A percentile compares a stretch with the other conserved stretches of the same genome.
Conservation (phyloP, 352 stramenopile genomes). For the Phytopythium ostracodes region DNA sequence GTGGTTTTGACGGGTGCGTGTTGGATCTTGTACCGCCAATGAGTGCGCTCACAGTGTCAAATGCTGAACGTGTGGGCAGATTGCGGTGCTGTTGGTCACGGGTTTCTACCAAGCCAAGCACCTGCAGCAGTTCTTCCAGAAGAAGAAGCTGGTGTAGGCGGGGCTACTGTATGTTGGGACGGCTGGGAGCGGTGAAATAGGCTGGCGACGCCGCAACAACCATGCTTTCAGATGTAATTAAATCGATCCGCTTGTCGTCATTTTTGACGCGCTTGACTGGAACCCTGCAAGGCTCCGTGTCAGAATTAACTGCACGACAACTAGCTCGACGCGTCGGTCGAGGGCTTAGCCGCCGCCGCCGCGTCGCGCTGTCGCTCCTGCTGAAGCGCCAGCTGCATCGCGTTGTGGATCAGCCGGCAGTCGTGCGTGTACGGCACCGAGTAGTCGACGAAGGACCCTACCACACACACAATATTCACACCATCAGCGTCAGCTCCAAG, state of each 20-base stretch:
- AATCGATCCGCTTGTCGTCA: not conserved
- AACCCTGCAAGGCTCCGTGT: not conserved
- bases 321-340: not conserved
- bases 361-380: slow-evolving; percentile 46
- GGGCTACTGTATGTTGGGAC: not conserved
- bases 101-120: slow-evolving; percentile 79
- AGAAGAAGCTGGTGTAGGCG: slow-evolving; percentile 84
- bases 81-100: slow-evolving; percentile 58
- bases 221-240: not conserved
- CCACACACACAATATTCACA: not conserved
- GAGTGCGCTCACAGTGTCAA: too few species aligned
- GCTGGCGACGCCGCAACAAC: not conserved
- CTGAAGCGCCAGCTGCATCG: slow-evolving; percentile 65
- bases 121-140: slow-evolving; percentile 77
- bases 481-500: not conserved
- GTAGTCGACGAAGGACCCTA: slow-evolving; percentile 84
- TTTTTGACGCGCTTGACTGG: not conserved
- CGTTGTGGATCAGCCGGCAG: slow-evolving; percentile 77
- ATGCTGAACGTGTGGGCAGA: slow-evolving; percentile 24
- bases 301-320: not conserved
- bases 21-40: not conserved
- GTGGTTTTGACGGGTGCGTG: not conserved
- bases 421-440: slow-evolving; percentile 80
- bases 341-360: slow-evolving; percentile 6
- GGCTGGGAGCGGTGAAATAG: not conserved